Evolutionary conservation across 306 rosid species (phyloP).

Genomic region (Dalbergia cochinchinensis): DNA sequence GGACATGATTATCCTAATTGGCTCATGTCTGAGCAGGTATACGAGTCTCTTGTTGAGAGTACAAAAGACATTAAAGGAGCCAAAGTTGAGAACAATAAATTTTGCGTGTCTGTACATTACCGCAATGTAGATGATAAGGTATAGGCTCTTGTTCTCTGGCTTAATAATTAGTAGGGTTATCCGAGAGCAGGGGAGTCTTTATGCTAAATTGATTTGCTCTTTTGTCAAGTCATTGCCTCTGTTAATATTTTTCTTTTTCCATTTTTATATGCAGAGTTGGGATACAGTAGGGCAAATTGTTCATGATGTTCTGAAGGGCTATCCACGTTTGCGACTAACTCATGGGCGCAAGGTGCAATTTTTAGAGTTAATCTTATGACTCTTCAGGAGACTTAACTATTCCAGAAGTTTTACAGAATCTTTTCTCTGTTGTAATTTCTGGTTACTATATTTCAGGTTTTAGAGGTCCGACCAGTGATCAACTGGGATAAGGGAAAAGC

Average conservation of each 20-base stretch:
- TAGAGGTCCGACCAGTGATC: constrained; percentile 93
- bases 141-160: constrained; percentile 31
- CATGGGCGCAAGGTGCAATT: constrained; percentile 90
- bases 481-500: constrained; percentile 99
- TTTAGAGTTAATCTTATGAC: constrained; percentile 23
- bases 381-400: neutral
- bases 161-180: constrained; percentile 5
- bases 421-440: neutral
- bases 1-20: constrained; percentile 27
- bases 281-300: constrained; percentile 70
- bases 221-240: neutral
- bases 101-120: constrained; percentile 95
- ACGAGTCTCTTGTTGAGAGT: constrained; percentile 62
- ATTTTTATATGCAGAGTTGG: constrained; percentile 68
- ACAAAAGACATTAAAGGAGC: constrained; percentile 81
- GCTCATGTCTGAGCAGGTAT: constrained; percentile 66
- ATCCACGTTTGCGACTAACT: constrained; percentile 77
- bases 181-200: neutral
- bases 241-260: constrained; percentile 23
- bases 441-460: constrained; percentile 63
- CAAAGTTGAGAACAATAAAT: constrained; percentile 83
- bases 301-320: constrained; percentile 64
- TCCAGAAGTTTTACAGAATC: neutral
- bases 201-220: neutral
- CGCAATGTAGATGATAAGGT: constrained; percentile 95